These are phyloP conservation scores for Tylopilus sp. DNA, from an alignment of 1,284 basidiomycete species.

Conservation along the genomic window DNA sequence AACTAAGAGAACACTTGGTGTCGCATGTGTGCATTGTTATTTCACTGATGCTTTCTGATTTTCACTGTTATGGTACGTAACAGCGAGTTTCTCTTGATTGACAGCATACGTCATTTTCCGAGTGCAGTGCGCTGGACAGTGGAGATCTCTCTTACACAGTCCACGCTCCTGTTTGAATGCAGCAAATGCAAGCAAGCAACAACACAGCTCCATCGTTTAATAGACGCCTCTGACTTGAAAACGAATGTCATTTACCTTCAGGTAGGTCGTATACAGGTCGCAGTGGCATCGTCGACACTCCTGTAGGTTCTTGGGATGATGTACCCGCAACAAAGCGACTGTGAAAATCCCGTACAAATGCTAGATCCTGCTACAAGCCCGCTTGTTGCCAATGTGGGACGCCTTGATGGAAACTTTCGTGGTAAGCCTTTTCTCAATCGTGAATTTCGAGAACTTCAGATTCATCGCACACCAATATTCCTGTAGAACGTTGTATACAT, in stretches of 20 bases:
- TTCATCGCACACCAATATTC: not conserved
- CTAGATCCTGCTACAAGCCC: not conserved
- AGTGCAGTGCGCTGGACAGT: not conserved
- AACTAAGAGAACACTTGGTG: too few relatives aligned
- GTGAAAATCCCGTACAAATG: conserved; percentile 2
- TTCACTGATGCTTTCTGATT: too few relatives aligned
- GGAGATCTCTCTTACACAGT: not conserved
- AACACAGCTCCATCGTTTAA: conserved; percentile 3
- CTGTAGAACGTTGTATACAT: not conserved
- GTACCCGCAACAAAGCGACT: conserved; percentile 13
- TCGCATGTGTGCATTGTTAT: too few relatives aligned
- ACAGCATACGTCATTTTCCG: conserved; percentile 1
- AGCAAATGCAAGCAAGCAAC: conserved; percentile 5
- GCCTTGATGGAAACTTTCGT: conserved; percentile 5
- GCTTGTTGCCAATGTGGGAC: not conserved
- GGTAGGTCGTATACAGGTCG: not conserved
- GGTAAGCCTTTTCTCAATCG: not conserved
- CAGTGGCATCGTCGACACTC: not conserved
- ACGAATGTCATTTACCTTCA: not conserved
- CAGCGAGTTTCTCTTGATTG: conserved; percentile 9
- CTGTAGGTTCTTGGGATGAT: conserved; percentile 10
- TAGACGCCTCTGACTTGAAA: not conserved
- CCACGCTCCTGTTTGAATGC: conserved; percentile 5
- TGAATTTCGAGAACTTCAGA: conserved; percentile 2
- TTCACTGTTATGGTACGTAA: too few relatives aligned